Evolutionary conservation across 2,329 filamentous ascomycete genomes (phyloP).

Genomic region (Aspergillus fumigatus): DNA sequence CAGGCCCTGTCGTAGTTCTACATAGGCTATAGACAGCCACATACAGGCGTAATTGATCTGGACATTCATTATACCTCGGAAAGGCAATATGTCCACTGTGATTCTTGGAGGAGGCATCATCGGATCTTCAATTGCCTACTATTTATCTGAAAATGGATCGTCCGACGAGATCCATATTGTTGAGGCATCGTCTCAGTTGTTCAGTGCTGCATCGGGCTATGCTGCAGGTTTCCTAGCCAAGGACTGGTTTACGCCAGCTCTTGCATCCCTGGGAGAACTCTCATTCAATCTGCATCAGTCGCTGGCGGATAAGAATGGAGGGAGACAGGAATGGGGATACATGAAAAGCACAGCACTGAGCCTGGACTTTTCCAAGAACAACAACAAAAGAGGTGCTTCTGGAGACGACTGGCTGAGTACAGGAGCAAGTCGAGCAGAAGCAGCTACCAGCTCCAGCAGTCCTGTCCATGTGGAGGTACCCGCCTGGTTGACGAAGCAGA

Average conservation of each 20-base stretch:
- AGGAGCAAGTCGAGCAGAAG: constrained; percentile 59
- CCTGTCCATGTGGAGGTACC: constrained; percentile 41
- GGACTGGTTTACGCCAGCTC: constrained; percentile 64
- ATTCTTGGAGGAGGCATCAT: constrained; percentile 69
- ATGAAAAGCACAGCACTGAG: constrained; percentile 57
- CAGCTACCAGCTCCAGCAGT: constrained; percentile 39
- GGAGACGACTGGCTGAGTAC: constrained; percentile 63
- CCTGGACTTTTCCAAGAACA: constrained; percentile 39
- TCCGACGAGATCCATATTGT: constrained; percentile 51
- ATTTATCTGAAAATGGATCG: constrained; percentile 50
- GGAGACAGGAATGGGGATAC: constrained; percentile 57
- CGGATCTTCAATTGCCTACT: constrained; percentile 67
- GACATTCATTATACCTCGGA: background rate
- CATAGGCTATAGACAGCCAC: no score
- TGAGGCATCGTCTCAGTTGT: constrained; percentile 57
- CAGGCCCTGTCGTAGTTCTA: no score
- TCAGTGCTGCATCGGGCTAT: constrained; percentile 68
- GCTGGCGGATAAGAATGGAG: constrained; percentile 58
- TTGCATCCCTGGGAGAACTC: constrained; percentile 58
- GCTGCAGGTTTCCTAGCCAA: constrained; percentile 69
- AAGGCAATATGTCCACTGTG: constrained; percentile 50
- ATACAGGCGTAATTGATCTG: background rate
- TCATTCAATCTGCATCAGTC: constrained; percentile 65
- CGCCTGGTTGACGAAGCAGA: constrained; percentile 54
- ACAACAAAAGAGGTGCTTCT: constrained; percentile 37